Conservation (phyloP, 768 basidiomycete genomes). For the Leccinum arenicola region DNA sequence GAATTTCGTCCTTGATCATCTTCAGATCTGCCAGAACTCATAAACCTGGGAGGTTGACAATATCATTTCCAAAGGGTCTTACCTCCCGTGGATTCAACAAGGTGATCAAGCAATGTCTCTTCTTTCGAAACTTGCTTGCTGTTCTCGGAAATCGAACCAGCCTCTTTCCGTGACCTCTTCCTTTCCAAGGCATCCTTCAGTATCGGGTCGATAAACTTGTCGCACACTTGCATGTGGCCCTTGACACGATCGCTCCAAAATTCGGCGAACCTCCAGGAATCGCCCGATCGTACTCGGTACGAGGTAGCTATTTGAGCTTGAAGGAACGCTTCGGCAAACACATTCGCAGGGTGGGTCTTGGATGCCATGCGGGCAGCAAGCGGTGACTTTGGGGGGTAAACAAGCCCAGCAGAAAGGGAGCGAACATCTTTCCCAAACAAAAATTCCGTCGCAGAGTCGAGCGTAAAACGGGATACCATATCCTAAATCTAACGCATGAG, state of each 20-base stretch:
- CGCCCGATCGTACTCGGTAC: constrained; percentile 39
- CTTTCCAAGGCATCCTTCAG: constrained; percentile 44
- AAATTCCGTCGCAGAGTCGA: constrained; percentile 60
- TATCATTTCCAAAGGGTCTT: neutral
- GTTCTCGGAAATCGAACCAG: constrained; percentile 18
- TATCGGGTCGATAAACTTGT: constrained; percentile 53
- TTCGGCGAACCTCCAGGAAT: constrained; percentile 51
- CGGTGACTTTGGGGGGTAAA: constrained; percentile 40
- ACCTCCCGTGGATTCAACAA: neutral
- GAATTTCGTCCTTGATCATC: neutral
- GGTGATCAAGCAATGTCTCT: neutral
- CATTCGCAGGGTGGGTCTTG: constrained; percentile 34
- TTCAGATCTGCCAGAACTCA: neutral
- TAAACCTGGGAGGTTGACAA: neutral
- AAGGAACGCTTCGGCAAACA: constrained; percentile 49
- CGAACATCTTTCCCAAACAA: constrained; percentile 50
- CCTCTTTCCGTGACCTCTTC: constrained; percentile 28
- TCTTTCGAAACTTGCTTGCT: neutral
- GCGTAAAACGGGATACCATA: constrained; percentile 52
- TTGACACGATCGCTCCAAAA: constrained; percentile 48
- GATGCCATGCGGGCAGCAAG: constrained; percentile 7
- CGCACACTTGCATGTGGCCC: constrained; percentile 44
- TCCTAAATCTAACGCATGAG: constrained; percentile 35
- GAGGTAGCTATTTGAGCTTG: constrained; percentile 44
- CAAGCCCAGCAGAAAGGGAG: constrained; percentile 46